These are phyloP conservation scores for Bremia lactucae DNA, from an alignment of 352 stramenopile genomes.

Conservation along the genomic window DNA sequence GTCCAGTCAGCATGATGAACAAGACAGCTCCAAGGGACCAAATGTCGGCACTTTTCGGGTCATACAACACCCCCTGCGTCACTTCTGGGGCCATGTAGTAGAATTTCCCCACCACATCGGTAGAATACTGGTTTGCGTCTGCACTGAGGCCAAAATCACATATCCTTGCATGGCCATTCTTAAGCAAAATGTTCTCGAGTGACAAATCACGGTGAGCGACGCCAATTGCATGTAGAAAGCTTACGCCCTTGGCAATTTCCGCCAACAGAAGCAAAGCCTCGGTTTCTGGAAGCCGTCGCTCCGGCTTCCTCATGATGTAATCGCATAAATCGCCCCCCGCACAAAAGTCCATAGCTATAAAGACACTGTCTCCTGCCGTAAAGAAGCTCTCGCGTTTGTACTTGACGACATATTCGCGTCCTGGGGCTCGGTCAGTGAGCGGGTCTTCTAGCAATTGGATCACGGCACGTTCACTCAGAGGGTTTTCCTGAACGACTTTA, in stretches of 20 bases:
- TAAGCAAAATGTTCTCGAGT: constrained; percentile 52
- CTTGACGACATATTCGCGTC: constrained; percentile 31
- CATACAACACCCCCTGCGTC: constrained; percentile 20
- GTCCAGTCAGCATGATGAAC: constrained; percentile 62
- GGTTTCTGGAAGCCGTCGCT: constrained; percentile 20
- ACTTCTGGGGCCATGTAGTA: constrained; percentile 75
- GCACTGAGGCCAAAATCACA: constrained; percentile 62
- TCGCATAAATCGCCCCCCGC: constrained; percentile 52
- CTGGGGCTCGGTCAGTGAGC: constrained; percentile 9
- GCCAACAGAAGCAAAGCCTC: constrained; percentile 30
- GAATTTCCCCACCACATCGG: constrained; percentile 46
- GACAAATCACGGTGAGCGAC: constrained; percentile 50
- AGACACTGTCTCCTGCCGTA: constrained; percentile 28
- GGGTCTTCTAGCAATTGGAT: constrained; percentile 34
- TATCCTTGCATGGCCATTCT: constrained; percentile 33
- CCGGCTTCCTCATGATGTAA: constrained; percentile 26
- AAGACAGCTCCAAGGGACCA: constrained; percentile 60
- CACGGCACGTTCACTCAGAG: constrained; percentile 37
- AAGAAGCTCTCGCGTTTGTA: constrained; percentile 40
- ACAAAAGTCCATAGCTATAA: constrained; percentile 61
- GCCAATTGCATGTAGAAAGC: constrained; percentile 35
- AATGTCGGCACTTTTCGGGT: constrained; percentile 41
- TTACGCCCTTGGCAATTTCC: constrained; percentile 34
- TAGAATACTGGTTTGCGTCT: constrained; percentile 21
- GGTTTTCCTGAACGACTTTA: constrained; percentile 31